These are phyloP conservation scores for Falciphora oryzae DNA, from an alignment of 2,329 filamentous ascomycete genomes.

Conservation along the genomic window DNA sequence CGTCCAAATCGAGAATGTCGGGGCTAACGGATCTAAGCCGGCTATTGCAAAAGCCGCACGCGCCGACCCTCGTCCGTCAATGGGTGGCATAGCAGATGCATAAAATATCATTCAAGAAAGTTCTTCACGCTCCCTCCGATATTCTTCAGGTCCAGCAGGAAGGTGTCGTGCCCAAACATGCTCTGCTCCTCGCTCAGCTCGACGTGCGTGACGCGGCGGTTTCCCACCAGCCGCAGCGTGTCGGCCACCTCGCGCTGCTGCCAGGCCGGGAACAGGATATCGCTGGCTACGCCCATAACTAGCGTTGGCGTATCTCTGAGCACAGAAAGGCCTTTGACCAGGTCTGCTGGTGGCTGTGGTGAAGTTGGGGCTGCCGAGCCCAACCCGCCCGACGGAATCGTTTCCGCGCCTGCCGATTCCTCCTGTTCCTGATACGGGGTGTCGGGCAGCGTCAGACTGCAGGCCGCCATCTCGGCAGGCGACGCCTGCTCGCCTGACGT, in stretches of 20 bases:
- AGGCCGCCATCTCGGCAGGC: conserved; percentile 38
- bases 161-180: conserved; percentile 94
- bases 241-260: conserved; percentile 93
- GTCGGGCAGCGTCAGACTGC: conserved; percentile 77
- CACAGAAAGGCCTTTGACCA: conserved; percentile 67
- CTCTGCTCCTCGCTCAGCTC: conserved; percentile 93
- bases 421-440: conserved; percentile 80
- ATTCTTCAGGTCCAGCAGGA: conserved; percentile 85
- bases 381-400: conserved; percentile 1
- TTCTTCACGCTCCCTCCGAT: conserved; percentile 77
- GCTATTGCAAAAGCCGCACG: too few relatives aligned
- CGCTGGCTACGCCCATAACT: conserved; percentile 89
- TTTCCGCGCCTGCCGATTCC: conserved; percentile 26
- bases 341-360: conserved; percentile 63
- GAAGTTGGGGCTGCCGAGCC: conserved; percentile 15
- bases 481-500: conserved; percentile 33
- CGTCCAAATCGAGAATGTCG: too few relatives aligned
- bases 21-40: too few relatives aligned
- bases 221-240: conserved; percentile 71
- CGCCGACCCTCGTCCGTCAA: too few relatives aligned
- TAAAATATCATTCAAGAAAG: conserved; percentile 52
- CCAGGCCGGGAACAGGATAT: conserved; percentile 97
- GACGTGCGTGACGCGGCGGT: conserved; percentile 75
- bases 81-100: too few relatives aligned
- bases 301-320: conserved; percentile 74